phyloP scores from a whole-genome alignment of 2,329 filamentous ascomycete genomes.

The Venturia aucupariae region DNA sequence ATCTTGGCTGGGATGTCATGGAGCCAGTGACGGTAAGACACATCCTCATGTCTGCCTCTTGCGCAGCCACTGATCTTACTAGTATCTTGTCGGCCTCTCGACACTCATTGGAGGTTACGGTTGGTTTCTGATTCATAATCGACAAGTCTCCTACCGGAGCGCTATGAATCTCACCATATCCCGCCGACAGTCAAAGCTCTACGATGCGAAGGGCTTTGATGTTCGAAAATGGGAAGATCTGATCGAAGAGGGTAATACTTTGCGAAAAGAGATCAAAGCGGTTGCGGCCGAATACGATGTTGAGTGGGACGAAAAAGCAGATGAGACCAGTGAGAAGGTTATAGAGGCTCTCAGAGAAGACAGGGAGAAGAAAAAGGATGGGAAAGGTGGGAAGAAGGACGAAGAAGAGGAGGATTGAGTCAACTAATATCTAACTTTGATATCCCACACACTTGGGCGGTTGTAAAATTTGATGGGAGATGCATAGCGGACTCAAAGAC shows the following conservation, averaged over 20 bases:
- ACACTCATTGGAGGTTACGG: conserved; percentile 84
- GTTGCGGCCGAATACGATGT: conserved; percentile 83
- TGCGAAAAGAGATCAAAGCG: conserved; percentile 69
- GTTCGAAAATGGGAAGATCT: conserved; percentile 66
- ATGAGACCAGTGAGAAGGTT: conserved; percentile 58
- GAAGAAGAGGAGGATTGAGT: conserved; percentile 11
- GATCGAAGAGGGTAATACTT: conserved; percentile 67
- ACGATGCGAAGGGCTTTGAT: conserved; percentile 68
- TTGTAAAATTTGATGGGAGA: background rate
- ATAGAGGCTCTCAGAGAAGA: conserved; percentile 44
- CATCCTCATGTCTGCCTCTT: background rate
- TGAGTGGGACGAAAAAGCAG: conserved; percentile 71
- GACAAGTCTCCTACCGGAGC: conserved; percentile 76
- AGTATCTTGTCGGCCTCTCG: conserved; percentile 72
- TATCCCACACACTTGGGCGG: background rate
- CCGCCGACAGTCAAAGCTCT: conserved; percentile 65
- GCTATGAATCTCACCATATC: conserved; percentile 83
- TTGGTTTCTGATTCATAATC: conserved; percentile 90
- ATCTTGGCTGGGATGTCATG: conserved; percentile 82
- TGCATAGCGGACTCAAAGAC: background rate
- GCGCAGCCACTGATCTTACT: background rate
- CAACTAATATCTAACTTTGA: background rate
- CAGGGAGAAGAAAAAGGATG: conserved; percentile 24
- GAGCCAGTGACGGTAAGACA: conserved; percentile 60
- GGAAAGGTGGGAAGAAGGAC: conserved; percentile 6